Evolutionary conservation across 306 rosid species (phyloP), one percentile per base, ranked within the genome.

Genomic region (Adenanthera pavonina): DNA sequence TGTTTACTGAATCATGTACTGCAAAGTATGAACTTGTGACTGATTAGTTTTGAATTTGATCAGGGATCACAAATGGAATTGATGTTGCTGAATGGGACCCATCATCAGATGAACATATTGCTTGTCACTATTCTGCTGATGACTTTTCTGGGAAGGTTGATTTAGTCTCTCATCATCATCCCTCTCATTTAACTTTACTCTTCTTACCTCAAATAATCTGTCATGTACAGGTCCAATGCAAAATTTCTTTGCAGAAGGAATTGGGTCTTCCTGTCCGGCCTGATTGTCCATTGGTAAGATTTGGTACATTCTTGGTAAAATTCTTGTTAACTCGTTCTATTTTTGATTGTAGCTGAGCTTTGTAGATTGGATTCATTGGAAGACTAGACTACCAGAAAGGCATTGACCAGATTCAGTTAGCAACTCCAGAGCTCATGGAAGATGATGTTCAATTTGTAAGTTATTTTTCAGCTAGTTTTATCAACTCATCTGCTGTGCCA

Each of bases 381-480:
- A 81, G 97, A 74, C 84, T 94, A 71, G 98, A 94, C 82, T 85
- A 89, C 91, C 98, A 94, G 88, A 94, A 94, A 82, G 98, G 98
- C 64, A 94, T 94, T 30, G 92, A 90, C 84, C 68, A 92, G 87
- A 94, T 94, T 83, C 89, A 80, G 77, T 41, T 25, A 65, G 92
- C 92, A 46, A 86, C 74, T 61, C 95, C 97, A 13, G 94, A 88
- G 83, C 81, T 94, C 62, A 78, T 94, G 92, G 74, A 85, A 81
- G 94, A 90, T 17, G 98, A 94, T 84, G 90, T 92, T 78, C 98
- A 94, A 78, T 92, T 94, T 66, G 98, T 92, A 87, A 92, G 98
- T 89, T 68, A 71, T 78, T 40, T 76, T 77, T 30, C 59, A 52
- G 61, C 80, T 65, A 43, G 52, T 66, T 78, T 53, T 65, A 69